Percentiles rank a stretch among this genome's conserved stretches.
phyloP scores from a whole-genome alignment of 306 rosid species.

The Delonix regia region DNA sequence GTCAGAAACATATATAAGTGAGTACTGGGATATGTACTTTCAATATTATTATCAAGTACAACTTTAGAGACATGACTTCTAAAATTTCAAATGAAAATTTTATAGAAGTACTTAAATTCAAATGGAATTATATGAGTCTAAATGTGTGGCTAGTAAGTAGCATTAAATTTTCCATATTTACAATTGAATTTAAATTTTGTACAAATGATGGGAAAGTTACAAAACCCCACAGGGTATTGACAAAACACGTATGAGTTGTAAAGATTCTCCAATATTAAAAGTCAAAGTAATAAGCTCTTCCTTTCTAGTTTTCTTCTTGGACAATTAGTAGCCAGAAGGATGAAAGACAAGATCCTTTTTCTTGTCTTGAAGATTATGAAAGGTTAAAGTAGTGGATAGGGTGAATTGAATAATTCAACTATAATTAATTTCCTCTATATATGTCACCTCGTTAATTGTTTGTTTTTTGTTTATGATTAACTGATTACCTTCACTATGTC shows the following conservation, averaged over 20 bases:
- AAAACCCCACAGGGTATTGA: neutral
- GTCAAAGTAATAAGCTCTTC: neutral
- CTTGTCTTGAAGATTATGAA: slow-evolving; percentile 36
- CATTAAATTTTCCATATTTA: neutral
- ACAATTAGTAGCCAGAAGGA: slow-evolving; percentile 12
- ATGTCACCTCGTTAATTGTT: slow-evolving; percentile 31
- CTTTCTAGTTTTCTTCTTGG: slow-evolving; percentile 7
- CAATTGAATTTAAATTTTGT: neutral
- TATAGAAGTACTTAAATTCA: neutral
- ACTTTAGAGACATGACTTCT: neutral
- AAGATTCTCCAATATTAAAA: neutral
- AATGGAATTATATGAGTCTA: neutral
- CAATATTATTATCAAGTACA: neutral
- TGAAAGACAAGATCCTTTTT: slow-evolving; percentile 30
- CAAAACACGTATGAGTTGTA: slow-evolving; percentile 4
- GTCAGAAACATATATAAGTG: neutral
- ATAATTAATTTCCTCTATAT: slow-evolving; percentile 16
- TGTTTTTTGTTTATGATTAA: neutral
- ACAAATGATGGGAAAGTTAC: neutral
- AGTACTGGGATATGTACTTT: neutral
- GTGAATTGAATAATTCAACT: slow-evolving; percentile 36
- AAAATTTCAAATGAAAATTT: neutral
- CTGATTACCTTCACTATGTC: neutral
- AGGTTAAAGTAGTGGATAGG: slow-evolving; percentile 38
- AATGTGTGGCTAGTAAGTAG: neutral